Evolutionary conservation across 2,329 filamentous ascomycete genomes (phyloP), one percentile per base, ranked within the genome.

Genomic region (Domatiomyces catenatus): DNA sequence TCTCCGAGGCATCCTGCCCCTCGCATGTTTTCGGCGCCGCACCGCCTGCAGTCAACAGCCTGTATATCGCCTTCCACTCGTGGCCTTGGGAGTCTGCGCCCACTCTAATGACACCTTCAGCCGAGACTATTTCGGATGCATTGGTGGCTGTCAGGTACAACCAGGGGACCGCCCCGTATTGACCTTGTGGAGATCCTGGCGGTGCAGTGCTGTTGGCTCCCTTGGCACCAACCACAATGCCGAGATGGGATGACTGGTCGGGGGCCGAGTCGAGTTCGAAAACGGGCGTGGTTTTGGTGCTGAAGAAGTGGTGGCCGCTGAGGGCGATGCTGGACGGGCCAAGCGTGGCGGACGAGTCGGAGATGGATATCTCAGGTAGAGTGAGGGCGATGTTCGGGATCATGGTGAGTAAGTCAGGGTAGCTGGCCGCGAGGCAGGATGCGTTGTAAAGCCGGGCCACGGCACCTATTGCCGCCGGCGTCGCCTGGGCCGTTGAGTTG

Each of bases 391-490:
- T 76, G 53, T 71, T 71, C 2, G 86, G 80, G 18, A 93, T 73
- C 50, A 74, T 66, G 55, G 72, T 63, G 43, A 89, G 71, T 15
- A 92, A 71, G 50, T 80, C 75, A 0, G 86, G 81, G 60, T 80
- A 81, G 58, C 77, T 71, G 43, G 83, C 75, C 5, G 83, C 84
- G 32, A 90, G 67, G 69, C 90, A 95, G 59, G 81, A 85, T 52
- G 81, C 84, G 68, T 95, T 88, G 80, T 85, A 95, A 60, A 96
- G 84, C 1, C 79, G 81, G 50, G 90, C 90, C 0, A 86, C 63
- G 49, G 90, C 90, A 56, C 90, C 90, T 47, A 73, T 67, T 17
- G 81, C 73, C 8, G 71, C 72, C 12, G 90, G 89, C 0, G 69
- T 69, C 0, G 79, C 75, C 2, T 75, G 76, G 1, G 76, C 63